Percentiles rank a stretch among this genome's conserved stretches.
phyloP scores from a whole-genome alignment of 202 grass and related monocot genomes.

The Elaeis oleifera region DNA sequence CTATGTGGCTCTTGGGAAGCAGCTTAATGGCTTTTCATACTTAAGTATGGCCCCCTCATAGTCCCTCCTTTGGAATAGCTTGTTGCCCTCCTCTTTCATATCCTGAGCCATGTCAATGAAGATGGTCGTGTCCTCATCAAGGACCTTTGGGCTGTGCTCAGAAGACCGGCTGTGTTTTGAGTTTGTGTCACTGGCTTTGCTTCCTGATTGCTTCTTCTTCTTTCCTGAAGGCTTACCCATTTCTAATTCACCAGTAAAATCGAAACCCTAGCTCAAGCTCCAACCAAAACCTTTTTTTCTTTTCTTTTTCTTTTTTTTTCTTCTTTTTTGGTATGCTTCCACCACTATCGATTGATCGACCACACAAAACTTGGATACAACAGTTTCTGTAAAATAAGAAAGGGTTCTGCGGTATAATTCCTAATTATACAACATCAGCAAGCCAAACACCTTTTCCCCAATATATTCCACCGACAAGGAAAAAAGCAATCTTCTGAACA shows the following conservation, averaged over 20 bases:
- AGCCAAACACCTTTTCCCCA: no score
- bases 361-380: no score
- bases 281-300: no score
- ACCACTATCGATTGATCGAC: no score
- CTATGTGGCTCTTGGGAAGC: slow-evolving; percentile 51
- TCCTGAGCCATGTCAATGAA: slow-evolving; percentile 40
- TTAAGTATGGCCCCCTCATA: slow-evolving; percentile 57
- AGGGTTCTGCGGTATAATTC: no score
- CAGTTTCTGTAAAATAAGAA: no score
- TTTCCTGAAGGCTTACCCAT: slow-evolving; percentile 65
- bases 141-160: slow-evolving; percentile 30
- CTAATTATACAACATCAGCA: no score
- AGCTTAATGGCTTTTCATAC: slow-evolving; percentile 67
- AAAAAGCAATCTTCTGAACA: no score
- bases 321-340: no score
- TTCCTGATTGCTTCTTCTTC: slow-evolving; percentile 39
- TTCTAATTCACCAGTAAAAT: not conserved
- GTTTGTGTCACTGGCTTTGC: slow-evolving; percentile 35
- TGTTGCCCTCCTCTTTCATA: slow-evolving; percentile 71
- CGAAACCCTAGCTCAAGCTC: not conserved
- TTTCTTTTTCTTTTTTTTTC: no score
- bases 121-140: slow-evolving; percentile 34
- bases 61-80: slow-evolving; percentile 60
- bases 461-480: no score
- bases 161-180: slow-evolving; percentile 33